These are phyloP conservation scores for Alternaria ventricosa DNA, from an alignment of 2,329 filamentous ascomycete genomes.

Conservation along the genomic window DNA sequence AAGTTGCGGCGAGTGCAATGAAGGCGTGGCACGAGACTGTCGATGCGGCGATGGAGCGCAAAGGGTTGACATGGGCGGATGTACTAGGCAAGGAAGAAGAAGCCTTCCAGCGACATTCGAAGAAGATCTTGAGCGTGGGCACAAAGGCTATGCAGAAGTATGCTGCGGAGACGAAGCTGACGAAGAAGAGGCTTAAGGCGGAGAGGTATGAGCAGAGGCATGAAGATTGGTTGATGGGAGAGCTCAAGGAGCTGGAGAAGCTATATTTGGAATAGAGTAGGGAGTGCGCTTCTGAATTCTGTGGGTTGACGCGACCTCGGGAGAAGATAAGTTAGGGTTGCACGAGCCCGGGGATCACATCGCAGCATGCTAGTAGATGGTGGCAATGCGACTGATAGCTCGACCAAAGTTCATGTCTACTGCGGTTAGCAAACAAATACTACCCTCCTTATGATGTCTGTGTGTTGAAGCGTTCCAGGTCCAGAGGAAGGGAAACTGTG, in stretches of 20 bases:
- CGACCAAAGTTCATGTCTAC: neutral
- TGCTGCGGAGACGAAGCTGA: neutral
- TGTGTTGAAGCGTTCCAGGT: neutral
- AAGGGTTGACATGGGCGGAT: neutral
- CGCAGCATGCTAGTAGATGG: neutral
- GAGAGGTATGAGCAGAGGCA: slow-evolving; percentile 12
- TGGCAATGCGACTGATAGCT: neutral
- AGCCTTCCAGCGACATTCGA: neutral
- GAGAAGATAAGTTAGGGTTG: neutral
- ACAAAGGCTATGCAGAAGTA: slow-evolving; percentile 6
- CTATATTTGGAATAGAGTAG: neutral
- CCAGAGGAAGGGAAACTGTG: neutral
- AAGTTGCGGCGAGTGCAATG: slow-evolving; percentile 1
- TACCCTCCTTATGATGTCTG: too few species aligned
- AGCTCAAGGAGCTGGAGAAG: neutral
- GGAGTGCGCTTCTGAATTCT: neutral
- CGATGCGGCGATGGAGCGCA: slow-evolving; percentile 3
- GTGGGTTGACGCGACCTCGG: neutral
- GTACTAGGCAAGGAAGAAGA: neutral
- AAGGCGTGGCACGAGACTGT: slow-evolving; percentile 1
- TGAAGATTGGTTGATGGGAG: neutral
- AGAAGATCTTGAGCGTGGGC: slow-evolving; percentile 1
- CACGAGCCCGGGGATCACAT: neutral
- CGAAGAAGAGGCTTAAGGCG: slow-evolving; percentile 4
- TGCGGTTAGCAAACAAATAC: neutral